phyloP scores from a whole-genome alignment of 176 grass and related monocot genomes.

The bread wheat (Triticum aestivum) region IWGSC_CS_RefSeq_v2.1 NC_057798.1:592338771-592339270 shows the following conservation, averaged over 20 bases:
- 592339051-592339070: slow-evolving; percentile 35
- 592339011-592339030: slow-evolving; percentile 55
- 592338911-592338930: not conserved
- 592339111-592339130: slow-evolving; percentile 61
- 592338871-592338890: slow-evolving; percentile 69
- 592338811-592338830: slow-evolving; percentile 52
- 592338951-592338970: not conserved
- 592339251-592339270: slow-evolving; percentile 39
- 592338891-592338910: not conserved
- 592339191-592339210: slow-evolving; percentile 58
- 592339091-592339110: slow-evolving; percentile 62
- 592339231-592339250: slow-evolving; percentile 72
- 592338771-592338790: slow-evolving; percentile 47
- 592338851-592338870: slow-evolving; percentile 60
- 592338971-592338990: slow-evolving; percentile 64
- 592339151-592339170: not conserved
- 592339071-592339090: slow-evolving; percentile 49
- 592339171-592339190: slow-evolving; percentile 57
- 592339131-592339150: slow-evolving; percentile 92
- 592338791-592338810: slow-evolving; percentile 63
- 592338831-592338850: slow-evolving; percentile 59
- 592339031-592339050: slow-evolving; percentile 39
- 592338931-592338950: not conserved
- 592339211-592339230: slow-evolving; percentile 53
- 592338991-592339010: slow-evolving; percentile 51